Base-by-base conservation (phyloP, 805 yeast genomes). In the Candida xyloterini region DNA sequence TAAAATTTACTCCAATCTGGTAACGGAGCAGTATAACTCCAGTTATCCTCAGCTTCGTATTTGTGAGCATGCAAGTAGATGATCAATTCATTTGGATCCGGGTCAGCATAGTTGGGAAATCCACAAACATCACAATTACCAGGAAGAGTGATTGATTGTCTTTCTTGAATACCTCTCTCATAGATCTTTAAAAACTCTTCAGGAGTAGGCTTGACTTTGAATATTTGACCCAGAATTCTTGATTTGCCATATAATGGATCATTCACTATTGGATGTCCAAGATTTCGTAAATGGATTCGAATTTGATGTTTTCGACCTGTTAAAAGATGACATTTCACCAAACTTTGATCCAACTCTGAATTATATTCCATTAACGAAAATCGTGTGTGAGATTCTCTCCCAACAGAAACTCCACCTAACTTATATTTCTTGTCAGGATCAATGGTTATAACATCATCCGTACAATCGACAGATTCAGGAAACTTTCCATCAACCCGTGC, bases 251-350 rank as follows among this genome's bases (percentile, higher is more conserved):
- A 64, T 15, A 62, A 29, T 10, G 62, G 57, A 35, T 64, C 68
- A 30, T 60, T 56, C 2, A 47, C 45, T 4, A 64, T 60, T 2
- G 68, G 67, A 35, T 43, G 50, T 0, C 71, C 71, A 36, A 74
- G 39, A 44, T 73, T 71, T 13, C 78, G 55, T 11, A 76, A 52
- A 52, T 76, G 81, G 7, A 76, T 73, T 10, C 81, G 57, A 15
- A 76, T 73, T 50, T 76, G 81, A 57, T 76, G 81, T 59, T 69
- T 71, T 35, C 69, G 65, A 0, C 81, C 81, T 1, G 76, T 67
- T 3, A 65, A 38, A 0, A 79, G 78, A 21, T 51, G 48, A 44
- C 79, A 75, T 36, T 50, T 30, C 1, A 76, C 72, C 0, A 74
- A 48, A 43, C 74, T 70, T 40, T 71, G 40, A 24, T 59, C 42